A percentile compares a stretch with the other conserved stretches of the same genome.
phyloP scores from a whole-genome alignment of 225 moss, liverwort and hornwort species.

The Neckera pumila region DNA sequence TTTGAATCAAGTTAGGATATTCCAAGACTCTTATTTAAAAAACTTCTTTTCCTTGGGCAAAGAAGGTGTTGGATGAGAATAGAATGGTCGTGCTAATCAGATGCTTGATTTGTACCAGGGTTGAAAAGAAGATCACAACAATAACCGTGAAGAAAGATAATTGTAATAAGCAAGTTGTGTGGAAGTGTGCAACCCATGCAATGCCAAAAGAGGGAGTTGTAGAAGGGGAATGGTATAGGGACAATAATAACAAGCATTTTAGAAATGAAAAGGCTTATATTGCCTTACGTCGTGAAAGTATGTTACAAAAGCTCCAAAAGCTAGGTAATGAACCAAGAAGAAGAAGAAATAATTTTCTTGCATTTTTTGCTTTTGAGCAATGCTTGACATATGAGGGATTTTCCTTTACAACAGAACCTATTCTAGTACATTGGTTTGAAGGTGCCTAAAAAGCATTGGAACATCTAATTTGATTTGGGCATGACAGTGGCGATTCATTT shows the following conservation, averaged over 20 bases:
- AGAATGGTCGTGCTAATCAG: accelerated
- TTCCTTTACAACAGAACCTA: too few relatives aligned
- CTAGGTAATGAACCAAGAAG: too few relatives aligned
- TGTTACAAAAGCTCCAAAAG: too few relatives aligned
- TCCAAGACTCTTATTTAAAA: not conserved
- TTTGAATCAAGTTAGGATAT: not conserved
- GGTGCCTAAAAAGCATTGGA: not conserved
- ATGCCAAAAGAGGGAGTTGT: not conserved
- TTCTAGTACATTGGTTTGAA: not conserved
- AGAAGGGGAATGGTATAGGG: not conserved
- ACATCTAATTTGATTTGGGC: not conserved
- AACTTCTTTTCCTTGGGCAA: not conserved
- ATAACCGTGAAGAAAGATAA: not conserved
- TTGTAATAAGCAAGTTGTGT: not conserved
- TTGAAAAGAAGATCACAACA: not conserved
- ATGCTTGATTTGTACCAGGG: not conserved
- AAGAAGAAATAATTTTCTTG: too few relatives aligned
- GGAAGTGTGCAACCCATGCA: accelerated
- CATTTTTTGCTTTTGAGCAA: too few relatives aligned
- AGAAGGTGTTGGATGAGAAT: not conserved
- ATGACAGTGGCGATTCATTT: not conserved
- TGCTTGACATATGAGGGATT: too few relatives aligned
- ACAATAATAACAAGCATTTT: not conserved
- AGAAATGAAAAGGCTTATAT: too few relatives aligned
- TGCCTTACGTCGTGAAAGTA: too few relatives aligned